Evolutionary conservation across 2,329 filamentous ascomycete genomes (phyloP), one percentile per base, ranked within the genome.

Genomic region (Aspergillus pseudonomiae): DNA sequence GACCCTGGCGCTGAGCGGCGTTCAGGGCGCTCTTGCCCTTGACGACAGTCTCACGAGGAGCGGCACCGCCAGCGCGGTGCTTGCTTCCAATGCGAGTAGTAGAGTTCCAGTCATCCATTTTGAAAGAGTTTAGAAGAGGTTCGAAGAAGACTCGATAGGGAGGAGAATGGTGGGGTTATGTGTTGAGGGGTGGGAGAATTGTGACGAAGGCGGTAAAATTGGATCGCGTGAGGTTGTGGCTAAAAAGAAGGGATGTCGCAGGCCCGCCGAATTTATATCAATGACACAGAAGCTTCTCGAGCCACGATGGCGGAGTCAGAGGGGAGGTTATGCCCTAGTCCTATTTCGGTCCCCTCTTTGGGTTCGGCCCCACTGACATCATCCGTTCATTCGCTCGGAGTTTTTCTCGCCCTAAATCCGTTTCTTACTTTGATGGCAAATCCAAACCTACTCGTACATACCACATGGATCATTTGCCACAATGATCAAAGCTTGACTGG

Each of bases 71-170:
- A 70, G 89, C 86, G 74, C 89, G 88, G 75, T 86, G 87, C 82
- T 91, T 94, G 87, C 88, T 92, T 76, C 95, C 95, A 77, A 99
- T 98, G 86, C 95, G 96, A 82, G 93, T 96, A 72, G 91, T 88
- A 71, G 83, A 80, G 74, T 97, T 91, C 94, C 94, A 98, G 75
- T 96, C 93, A 76, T 91, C 89, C 89, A 88, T 86, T 71, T 71
- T 80, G 73, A 65, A 56, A 41, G 58, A 26, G 28, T 55, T 19
- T 36, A 55, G 10, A 55, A 36, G 16, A 32, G 12, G 19, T 57
- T 53, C 52, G 53, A 6, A 28, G 26, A 62, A 50, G 21, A 39
- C 57, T 46, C 45, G 62, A 24, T 19, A 39, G 19, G 41, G 57
- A 34, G 46, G 32, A 16, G 56, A 32, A 39, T 54, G 55, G n/a